A percentile compares a stretch with the other conserved stretches of the same genome.
Evolutionary conservation across 2,329 filamentous ascomycete genomes (phyloP).

Genomic region (Triangularia setosa): DNA sequence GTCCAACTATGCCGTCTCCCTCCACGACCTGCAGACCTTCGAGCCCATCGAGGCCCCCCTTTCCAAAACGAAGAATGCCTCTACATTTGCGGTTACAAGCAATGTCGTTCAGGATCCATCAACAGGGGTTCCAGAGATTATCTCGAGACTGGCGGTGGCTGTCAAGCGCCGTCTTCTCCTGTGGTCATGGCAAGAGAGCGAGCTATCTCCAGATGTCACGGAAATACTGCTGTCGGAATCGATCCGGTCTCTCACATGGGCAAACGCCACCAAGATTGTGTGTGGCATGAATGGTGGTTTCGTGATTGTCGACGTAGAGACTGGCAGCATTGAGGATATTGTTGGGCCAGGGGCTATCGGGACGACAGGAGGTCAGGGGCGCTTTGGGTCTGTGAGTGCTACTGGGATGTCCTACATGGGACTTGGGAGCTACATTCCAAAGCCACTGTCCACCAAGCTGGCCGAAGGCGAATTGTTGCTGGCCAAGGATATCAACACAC

Average conservation of each 20-base stretch:
- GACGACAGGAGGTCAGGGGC: conserved; percentile 57
- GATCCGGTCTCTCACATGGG: conserved; percentile 88
- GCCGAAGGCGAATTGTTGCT: conserved; percentile 80
- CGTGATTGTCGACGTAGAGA: conserved; percentile 79
- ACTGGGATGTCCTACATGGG: conserved; percentile 91
- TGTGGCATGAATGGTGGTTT: conserved; percentile 91
- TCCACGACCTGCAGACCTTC: conserved; percentile 86
- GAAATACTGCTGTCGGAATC: conserved; percentile 80
- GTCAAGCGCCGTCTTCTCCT: conserved; percentile 85
- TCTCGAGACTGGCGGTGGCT: conserved; percentile 84
- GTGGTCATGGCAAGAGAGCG: conserved; percentile 96
- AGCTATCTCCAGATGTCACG: conserved; percentile 66
- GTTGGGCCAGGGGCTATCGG: conserved; percentile 70
- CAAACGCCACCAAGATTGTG: conserved; percentile 77
- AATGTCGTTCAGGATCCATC: conserved; percentile 88
- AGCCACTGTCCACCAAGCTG: conserved; percentile 79
- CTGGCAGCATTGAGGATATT: conserved; percentile 71
- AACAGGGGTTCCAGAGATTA: conserved; percentile 87
- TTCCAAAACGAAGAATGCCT: conserved; percentile 79
- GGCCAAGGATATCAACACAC: conserved; percentile 95
- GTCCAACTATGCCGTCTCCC: conserved; percentile 82
- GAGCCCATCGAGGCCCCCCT: conserved; percentile 72
- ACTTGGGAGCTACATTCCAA: conserved; percentile 85
- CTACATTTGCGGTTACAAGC: conserved; percentile 86
- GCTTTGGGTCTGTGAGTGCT: conserved; percentile 77